These are phyloP conservation scores for Crotalaria pallida DNA, from an alignment of 306 rosid species.

Conservation along the genomic window DNA sequence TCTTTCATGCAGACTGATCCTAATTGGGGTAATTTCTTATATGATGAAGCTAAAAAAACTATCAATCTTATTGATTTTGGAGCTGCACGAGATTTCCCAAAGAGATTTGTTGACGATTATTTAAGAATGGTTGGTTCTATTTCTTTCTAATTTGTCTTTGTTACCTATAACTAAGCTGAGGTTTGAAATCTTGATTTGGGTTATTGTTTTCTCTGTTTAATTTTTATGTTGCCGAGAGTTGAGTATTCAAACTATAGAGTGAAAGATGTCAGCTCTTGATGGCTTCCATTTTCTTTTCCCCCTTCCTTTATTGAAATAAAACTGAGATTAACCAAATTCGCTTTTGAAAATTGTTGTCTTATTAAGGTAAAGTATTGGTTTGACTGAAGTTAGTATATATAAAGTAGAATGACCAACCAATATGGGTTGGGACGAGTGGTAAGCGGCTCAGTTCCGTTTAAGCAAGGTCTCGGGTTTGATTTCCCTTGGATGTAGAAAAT, in stretches of 20 bases:
- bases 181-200: slow-evolving; percentile 12
- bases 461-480: too few relatives aligned
- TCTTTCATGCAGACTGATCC: slow-evolving; percentile 86
- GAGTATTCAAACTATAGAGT: slow-evolving; percentile 8
- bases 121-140: slow-evolving; percentile 70
- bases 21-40: slow-evolving; percentile 95
- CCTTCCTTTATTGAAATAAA: not conserved
- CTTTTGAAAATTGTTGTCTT: not conserved
- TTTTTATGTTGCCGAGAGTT: slow-evolving; percentile 1
- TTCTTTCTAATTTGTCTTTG: slow-evolving; percentile 4
- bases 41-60: slow-evolving; percentile 53
- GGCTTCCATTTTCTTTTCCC: not conserved
- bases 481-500: too few relatives aligned
- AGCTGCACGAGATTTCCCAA: slow-evolving; percentile 86
- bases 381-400: not conserved
- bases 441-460: too few relatives aligned
- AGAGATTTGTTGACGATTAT: slow-evolving; percentile 79
- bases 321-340: not conserved
- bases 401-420: too few relatives aligned
- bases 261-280: slow-evolving; percentile 10
- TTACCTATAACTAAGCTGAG: not conserved
- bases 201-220: not conserved
- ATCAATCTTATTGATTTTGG: slow-evolving; percentile 93
- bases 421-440: too few relatives aligned
- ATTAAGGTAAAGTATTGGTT: not conserved